Conservation (phyloP, 352 stramenopile species). For the Globisporangium solare region DNA sequence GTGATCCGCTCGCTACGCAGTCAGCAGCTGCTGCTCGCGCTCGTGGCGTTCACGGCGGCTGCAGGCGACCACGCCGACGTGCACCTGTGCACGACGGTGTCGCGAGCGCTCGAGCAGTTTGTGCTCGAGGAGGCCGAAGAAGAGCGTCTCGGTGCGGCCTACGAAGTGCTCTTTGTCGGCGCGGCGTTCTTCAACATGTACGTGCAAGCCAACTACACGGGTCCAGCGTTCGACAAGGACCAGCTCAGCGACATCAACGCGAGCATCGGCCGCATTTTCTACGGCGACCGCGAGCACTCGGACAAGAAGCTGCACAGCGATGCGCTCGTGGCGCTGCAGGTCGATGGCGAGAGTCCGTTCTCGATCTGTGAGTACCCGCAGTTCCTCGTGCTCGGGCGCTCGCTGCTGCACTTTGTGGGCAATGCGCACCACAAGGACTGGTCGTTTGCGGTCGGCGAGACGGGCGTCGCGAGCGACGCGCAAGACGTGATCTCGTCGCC, state of each 20-base stretch:
- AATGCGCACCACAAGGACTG: slow-evolving; percentile 61
- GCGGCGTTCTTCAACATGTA: slow-evolving; percentile 73
- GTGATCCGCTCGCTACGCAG: slow-evolving; percentile 38
- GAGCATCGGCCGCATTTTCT: slow-evolving; percentile 28
- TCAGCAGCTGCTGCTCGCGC: slow-evolving; percentile 25
- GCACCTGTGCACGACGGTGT: slow-evolving; percentile 48
- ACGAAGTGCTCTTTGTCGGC: slow-evolving; percentile 57
- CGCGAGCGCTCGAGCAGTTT: slow-evolving; percentile 34
- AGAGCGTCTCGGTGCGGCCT: slow-evolving; percentile 33
- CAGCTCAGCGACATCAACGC: slow-evolving; percentile 44
- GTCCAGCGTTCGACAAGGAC: slow-evolving; percentile 57
- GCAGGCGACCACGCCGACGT: slow-evolving; percentile 18
- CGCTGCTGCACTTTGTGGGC: slow-evolving; percentile 58
- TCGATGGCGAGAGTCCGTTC: slow-evolving; percentile 75
- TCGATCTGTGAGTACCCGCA: slow-evolving; percentile 75
- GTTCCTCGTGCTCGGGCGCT: slow-evolving; percentile 60
- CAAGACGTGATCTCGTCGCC: slow-evolving; percentile 30
- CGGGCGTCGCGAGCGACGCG: slow-evolving; percentile 38
- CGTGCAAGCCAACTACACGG: slow-evolving; percentile 80
- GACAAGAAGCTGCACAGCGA: slow-evolving; percentile 49
- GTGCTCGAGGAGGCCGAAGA: slow-evolving; percentile 28
- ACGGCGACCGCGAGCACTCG: slow-evolving; percentile 16
- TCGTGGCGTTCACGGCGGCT: slow-evolving; percentile 11
- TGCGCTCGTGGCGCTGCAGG: slow-evolving; percentile 59
- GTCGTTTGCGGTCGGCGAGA: slow-evolving; percentile 41